phyloP scores from a whole-genome alignment of 768 basidiomycete species.

The Cyathus striatus region DNA sequence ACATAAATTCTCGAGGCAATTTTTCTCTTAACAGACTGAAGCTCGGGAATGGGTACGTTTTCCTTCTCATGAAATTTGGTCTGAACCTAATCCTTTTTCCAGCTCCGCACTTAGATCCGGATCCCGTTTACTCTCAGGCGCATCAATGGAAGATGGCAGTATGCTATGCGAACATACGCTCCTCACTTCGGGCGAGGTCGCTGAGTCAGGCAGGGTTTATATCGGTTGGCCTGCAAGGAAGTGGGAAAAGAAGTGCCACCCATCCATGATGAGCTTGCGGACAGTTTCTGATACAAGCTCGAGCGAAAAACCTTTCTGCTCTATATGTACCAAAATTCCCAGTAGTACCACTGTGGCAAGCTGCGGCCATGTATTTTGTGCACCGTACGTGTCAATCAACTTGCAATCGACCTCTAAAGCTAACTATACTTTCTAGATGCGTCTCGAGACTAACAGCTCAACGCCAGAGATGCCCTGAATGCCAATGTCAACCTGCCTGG shows the following conservation, averaged over 20 bases:
- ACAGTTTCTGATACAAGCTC: slow-evolving; percentile 7
- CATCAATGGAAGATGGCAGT: slow-evolving; percentile 44
- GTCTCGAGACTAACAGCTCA: slow-evolving; percentile 9
- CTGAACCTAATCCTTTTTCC: background rate
- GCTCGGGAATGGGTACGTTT: slow-evolving; percentile 29
- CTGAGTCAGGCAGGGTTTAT: slow-evolving; percentile 32
- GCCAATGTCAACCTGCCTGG: too few relatives aligned
- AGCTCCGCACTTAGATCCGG: slow-evolving; percentile 41
- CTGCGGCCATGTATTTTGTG: slow-evolving; percentile 26
- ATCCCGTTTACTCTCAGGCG: slow-evolving; percentile 41
- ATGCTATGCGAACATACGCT: slow-evolving; percentile 46
- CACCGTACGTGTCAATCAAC: slow-evolving; percentile 9
- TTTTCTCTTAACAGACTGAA: slow-evolving; percentile 37
- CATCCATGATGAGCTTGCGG: too few relatives aligned
- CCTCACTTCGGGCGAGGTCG: slow-evolving; percentile 40
- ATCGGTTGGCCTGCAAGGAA: slow-evolving; percentile 39
- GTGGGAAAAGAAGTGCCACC: slow-evolving; percentile 14
- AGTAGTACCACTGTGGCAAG: slow-evolving; percentile 20
- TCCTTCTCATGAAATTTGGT: background rate
- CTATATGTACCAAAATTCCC: slow-evolving; percentile 24
- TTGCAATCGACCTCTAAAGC: background rate
- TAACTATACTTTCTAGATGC: slow-evolving; percentile 9
- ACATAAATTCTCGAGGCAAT: slow-evolving; percentile 41
- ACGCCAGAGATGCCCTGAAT: slow-evolving; percentile 17
- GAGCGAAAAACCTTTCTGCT: slow-evolving; percentile 19